Percentiles rank a stretch among this genome's conserved stretches.
phyloP scores from a whole-genome alignment of 352 stramenopile species.

The Globisporangium paroecandrum region DNA sequence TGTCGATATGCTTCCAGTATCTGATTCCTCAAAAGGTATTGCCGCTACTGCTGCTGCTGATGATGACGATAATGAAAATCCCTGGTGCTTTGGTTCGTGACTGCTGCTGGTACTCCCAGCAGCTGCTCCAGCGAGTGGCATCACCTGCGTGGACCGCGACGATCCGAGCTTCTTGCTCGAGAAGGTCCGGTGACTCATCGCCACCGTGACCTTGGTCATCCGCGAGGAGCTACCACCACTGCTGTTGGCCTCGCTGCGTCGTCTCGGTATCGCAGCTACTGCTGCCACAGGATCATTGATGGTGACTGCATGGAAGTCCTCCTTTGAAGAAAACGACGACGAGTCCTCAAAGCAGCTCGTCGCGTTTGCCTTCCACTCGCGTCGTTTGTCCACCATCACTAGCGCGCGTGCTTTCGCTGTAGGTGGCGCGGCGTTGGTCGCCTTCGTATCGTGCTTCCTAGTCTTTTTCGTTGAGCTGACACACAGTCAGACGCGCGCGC shows the following conservation, averaged over 20 bases:
- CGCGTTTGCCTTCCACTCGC: conserved; percentile 27
- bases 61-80: background rate
- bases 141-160: conserved; percentile 61
- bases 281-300: conserved; percentile 13
- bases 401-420: conserved; percentile 9
- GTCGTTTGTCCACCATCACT: conserved; percentile 39
- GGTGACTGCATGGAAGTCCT: conserved; percentile 38
- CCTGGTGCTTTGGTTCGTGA: background rate
- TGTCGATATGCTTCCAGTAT: too few species aligned
- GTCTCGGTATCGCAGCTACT: conserved; percentile 2
- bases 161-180: conserved; percentile 40
- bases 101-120: background rate
- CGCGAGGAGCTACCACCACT: conserved; percentile 38
- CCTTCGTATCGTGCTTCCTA: background rate
- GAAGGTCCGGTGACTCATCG: conserved; percentile 67
- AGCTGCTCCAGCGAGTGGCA: conserved; percentile 29
- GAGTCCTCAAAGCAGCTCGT: conserved; percentile 24
- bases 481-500: background rate
- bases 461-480: background rate
- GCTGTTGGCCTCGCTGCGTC: conserved; percentile 26
- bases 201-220: conserved; percentile 60
- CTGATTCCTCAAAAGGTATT: background rate
- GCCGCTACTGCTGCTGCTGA: background rate
- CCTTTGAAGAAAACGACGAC: conserved; percentile 9
- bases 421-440: background rate